These are phyloP conservation scores for Lentinula detonsa DNA, from an alignment of 768 basidiomycete genomes.

Conservation along the genomic window DNA sequence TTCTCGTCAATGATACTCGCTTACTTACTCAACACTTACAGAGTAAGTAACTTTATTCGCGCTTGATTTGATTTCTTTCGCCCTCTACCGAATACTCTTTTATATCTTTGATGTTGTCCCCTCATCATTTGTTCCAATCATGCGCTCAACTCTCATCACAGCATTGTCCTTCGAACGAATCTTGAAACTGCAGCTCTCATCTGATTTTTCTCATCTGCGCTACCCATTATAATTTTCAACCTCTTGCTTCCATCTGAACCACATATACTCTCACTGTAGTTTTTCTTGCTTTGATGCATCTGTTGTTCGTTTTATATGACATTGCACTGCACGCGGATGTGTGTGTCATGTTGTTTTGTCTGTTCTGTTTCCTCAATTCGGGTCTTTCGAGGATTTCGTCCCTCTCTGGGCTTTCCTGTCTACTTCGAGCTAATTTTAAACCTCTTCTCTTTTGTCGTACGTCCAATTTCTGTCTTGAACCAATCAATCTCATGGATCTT, in stretches of 20 bases:
- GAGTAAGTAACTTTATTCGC: constrained; percentile 53
- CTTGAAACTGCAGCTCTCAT: constrained; percentile 64
- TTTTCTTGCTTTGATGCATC: not conserved
- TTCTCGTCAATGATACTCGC: constrained; percentile 6
- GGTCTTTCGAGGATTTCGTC: not conserved
- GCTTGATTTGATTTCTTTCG: constrained; percentile 13
- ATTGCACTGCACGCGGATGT: not conserved
- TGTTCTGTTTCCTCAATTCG: not conserved
- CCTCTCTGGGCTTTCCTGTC: not conserved
- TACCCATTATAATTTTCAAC: not conserved
- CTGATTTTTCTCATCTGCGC: constrained; percentile 23
- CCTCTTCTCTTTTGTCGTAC: not conserved
- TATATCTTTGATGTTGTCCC: constrained; percentile 10
- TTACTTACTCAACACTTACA: constrained; percentile 21
- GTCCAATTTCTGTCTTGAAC: constrained; percentile 5
- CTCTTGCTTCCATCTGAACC: not conserved
- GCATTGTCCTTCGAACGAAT: constrained; percentile 64
- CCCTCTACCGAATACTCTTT: constrained; percentile 14
- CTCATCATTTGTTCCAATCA: constrained; percentile 13
- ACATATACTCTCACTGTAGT: not conserved
- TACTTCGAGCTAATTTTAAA: not conserved
- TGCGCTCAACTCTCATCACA: constrained; percentile 32
- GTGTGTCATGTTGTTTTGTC: not conserved
- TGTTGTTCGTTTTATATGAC: not conserved
- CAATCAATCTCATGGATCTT: constrained; percentile 6